Percentiles rank a stretch among this genome's conserved stretches.
Conservation (phyloP, 352 stramenopile species). For the Achlya hypogyna region DNA sequence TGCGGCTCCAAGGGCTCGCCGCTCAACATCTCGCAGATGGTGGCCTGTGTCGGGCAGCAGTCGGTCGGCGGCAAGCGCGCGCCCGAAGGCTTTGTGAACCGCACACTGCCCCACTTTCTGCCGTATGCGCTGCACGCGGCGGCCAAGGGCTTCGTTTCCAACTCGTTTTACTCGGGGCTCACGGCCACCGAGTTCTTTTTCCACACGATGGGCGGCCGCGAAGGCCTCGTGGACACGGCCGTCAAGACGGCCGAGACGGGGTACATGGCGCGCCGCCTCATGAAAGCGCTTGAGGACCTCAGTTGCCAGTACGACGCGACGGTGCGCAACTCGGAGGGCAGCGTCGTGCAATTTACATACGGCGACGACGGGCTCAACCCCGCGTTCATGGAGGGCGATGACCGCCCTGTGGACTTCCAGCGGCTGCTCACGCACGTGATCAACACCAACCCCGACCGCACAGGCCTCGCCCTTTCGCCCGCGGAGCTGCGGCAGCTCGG, state of each 20-base stretch:
- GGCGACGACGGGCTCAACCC: constrained; percentile 99
- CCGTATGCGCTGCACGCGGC: constrained; percentile 89
- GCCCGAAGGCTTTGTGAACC: constrained; percentile 97
- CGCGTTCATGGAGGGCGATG: constrained; percentile 92
- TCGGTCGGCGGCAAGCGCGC: constrained; percentile 97
- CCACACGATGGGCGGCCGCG: constrained; percentile 98
- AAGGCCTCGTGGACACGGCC: constrained; percentile 99
- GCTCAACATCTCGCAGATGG: constrained; percentile 99
- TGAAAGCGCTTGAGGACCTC: constrained; percentile 98
- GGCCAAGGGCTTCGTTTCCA: constrained; percentile 99
- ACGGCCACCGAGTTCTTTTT: constrained; percentile 99
- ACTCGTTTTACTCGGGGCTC: constrained; percentile 98
- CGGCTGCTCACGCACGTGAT: constrained; percentile 87
- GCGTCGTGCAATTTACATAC: constrained; percentile 98
- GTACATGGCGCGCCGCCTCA: constrained; percentile 98
- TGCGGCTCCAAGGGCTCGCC: constrained; percentile 98
- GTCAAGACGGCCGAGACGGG: constrained; percentile 99
- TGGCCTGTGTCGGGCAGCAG: constrained; percentile 98
- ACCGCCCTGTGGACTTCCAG: constrained; percentile 95
- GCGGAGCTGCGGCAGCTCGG: constrained; percentile 79
- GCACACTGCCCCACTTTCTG: constrained; percentile 96
- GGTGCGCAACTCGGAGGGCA: constrained; percentile 79
- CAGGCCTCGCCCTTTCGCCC: constrained; percentile 58
- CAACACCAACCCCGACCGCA: constrained; percentile 59
- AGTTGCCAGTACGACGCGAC: constrained; percentile 92